phyloP scores from a whole-genome alignment of 169 alveolate species.

The Cystoisospora suis region DNA sequence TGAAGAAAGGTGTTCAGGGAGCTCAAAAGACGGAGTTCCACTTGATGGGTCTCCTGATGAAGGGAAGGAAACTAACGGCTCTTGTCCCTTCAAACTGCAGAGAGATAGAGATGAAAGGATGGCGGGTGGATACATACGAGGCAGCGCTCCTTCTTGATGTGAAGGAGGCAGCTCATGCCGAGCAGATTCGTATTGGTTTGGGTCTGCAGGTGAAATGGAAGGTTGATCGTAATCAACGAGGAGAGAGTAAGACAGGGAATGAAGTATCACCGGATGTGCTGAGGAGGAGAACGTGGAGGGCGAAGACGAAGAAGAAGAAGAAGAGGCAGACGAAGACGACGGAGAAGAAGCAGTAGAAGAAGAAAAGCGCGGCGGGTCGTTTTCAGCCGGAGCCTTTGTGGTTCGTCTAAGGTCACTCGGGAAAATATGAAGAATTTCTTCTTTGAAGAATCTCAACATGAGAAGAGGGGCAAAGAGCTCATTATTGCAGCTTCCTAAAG shows the following conservation, averaged over 20 bases:
- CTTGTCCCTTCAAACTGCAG: no score
- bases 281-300: not conserved
- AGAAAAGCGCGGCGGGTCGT: no score
- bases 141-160: slow-evolving; percentile 28
- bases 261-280: not conserved
- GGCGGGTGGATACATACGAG: slow-evolving; percentile 7
- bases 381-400: no score
- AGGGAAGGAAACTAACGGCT: no score
- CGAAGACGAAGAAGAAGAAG: not conserved
- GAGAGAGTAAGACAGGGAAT: not conserved
- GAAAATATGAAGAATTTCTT: no score
- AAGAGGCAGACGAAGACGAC: not conserved
- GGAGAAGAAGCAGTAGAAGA: no score
- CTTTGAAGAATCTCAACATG: slow-evolving; percentile 8
- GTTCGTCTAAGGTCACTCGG: no score
- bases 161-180: no score
- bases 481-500: slow-evolving; percentile 33
- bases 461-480: slow-evolving; percentile 32
- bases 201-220: not conserved
- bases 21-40: no score
- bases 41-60: no score
- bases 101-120: not conserved
- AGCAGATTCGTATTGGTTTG: no score
- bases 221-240: slow-evolving; percentile 5
- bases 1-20: no score